Conservation (phyloP, 2,329 filamentous ascomycete species). For the Nemania sp. region DNA sequence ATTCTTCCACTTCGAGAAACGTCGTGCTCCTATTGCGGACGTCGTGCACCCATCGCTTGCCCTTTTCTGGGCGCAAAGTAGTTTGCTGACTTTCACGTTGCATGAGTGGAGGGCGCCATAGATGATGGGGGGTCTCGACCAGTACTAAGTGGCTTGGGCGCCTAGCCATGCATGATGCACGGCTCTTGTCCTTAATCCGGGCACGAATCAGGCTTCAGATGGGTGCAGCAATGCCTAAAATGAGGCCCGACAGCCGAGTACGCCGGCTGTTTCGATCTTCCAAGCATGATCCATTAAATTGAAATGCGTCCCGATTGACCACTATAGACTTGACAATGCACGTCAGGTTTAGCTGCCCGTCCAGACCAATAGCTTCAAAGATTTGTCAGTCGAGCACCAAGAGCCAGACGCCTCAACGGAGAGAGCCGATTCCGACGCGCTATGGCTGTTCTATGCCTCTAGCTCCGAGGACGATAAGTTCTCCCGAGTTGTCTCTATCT, state of each 20-base stretch:
- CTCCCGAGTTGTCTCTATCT: no score
- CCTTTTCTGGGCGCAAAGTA: constrained; percentile 7
- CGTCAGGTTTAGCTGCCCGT: neutral
- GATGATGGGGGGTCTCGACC: neutral
- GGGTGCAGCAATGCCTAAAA: constrained; percentile 11
- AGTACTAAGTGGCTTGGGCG: neutral
- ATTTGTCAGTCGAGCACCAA: no score
- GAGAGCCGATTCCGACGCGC: no score
- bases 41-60: constrained; percentile 1
- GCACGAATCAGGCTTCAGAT: constrained; percentile 24
- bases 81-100: constrained; percentile 18
- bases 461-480: no score
- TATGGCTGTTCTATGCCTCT: no score
- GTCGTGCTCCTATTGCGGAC: constrained; percentile 15
- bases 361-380: neutral
- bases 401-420: no score
- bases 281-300: constrained; percentile 1
- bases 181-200: constrained; percentile 24
- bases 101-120: constrained; percentile 7
- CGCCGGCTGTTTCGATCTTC: neutral
- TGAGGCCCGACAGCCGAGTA: constrained; percentile 14
- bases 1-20: constrained; percentile 10
- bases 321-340: neutral
- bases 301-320: neutral
- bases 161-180: constrained; percentile 18